Conservation (phyloP, 2,329 filamentous ascomycete genomes). For the Passalora sequoiae region DNA sequence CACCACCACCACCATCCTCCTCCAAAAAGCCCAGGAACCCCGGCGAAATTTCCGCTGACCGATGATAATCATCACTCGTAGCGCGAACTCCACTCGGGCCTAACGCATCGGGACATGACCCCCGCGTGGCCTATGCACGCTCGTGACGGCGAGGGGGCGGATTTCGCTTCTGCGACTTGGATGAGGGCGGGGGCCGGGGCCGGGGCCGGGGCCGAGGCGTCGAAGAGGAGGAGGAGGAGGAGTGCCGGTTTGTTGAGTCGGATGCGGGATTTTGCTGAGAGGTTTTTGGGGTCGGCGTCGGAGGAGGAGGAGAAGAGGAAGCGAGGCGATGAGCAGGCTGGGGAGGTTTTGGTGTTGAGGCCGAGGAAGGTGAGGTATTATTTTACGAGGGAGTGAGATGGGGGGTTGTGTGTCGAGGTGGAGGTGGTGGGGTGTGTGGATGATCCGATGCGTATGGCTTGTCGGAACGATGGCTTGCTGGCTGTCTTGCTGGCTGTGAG, state of each 20-base stretch:
- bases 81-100: constrained; percentile 17
- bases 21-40: no score
- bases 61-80: not conserved
- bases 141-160: not conserved
- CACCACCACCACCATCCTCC: not conserved
- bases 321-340: constrained; percentile 9
- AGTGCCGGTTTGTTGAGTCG: constrained; percentile 10
- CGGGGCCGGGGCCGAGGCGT: no score
- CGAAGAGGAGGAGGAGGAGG: no score
- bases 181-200: not conserved
- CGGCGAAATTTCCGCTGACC: not conserved
- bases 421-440: not conserved
- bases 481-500: no score
- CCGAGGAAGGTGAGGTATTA: constrained; percentile 25
- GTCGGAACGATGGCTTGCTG: no score
- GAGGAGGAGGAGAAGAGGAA: constrained; percentile 8
- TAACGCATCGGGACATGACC: constrained; percentile 15
- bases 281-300: constrained; percentile 15
- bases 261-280: constrained; percentile 12
- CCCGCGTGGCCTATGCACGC: constrained; percentile 15
- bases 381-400: constrained; percentile 4
- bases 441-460: not conserved
- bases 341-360: constrained; percentile 21
- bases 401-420: not conserved
- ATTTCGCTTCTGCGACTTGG: constrained; percentile 10